phyloP scores from a whole-genome alignment of 2,329 filamentous ascomycete species.

The Pseudogymnoascus sp. region DNA sequence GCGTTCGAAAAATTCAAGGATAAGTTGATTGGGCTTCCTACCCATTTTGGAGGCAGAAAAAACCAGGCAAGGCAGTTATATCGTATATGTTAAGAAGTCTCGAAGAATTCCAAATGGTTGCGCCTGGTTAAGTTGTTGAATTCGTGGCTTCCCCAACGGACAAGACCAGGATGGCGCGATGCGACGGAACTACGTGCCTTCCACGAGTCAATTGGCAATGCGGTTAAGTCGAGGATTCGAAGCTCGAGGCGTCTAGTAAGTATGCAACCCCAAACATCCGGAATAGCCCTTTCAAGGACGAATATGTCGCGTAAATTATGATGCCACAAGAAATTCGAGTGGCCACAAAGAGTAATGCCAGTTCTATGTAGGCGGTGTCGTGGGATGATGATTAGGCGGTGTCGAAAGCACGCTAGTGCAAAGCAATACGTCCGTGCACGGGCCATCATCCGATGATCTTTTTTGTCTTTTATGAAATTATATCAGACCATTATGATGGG shows the following conservation, averaged over 20 bases:
- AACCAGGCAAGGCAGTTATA: not conserved
- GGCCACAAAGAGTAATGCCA: conserved; percentile 9
- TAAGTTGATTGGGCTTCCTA: conserved; percentile 73
- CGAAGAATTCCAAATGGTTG: not conserved
- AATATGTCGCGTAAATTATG: not conserved
- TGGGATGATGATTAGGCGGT: conserved; percentile 8
- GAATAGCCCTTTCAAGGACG: not conserved
- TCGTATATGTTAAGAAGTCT: not conserved
- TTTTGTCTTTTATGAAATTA: not conserved
- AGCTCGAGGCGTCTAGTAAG: not conserved
- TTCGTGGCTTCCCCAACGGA: not conserved
- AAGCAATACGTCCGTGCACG: not conserved
- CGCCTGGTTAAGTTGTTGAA: not conserved
- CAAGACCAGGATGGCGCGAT: not conserved
- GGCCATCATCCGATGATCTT: not conserved
- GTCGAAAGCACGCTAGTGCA: conserved; percentile 7
- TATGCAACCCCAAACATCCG: conserved; percentile 1
- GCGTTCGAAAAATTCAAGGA: conserved; percentile 80
- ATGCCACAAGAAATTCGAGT: not conserved
- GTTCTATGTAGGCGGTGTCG: conserved; percentile 9
- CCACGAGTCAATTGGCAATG: not conserved
- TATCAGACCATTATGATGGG: not conserved
- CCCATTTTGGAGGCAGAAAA: conserved; percentile 47
- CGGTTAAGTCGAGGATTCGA: not conserved
- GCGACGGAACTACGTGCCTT: not conserved